Percentiles rank a stretch among this genome's conserved stretches.
These are phyloP conservation scores for Tulasnella calospora DNA, from an alignment of 768 basidiomycete species.

Conservation along the genomic window DNA sequence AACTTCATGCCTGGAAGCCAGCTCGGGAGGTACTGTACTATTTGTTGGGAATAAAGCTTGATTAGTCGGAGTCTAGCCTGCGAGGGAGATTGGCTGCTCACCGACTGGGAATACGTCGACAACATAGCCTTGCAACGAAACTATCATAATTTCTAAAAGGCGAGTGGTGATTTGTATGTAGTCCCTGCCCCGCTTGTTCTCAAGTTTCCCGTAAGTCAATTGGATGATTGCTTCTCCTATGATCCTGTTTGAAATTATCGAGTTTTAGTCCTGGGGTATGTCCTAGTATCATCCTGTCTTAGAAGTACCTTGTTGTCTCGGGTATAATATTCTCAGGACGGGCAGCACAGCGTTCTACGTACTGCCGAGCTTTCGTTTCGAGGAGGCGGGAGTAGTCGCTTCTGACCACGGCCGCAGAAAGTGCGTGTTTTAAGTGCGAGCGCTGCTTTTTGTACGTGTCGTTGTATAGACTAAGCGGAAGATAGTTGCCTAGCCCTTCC, in stretches of 20 bases:
- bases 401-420: background rate
- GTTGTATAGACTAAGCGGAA: background rate
- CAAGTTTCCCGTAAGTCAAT: background rate
- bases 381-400: background rate
- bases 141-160: background rate
- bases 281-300: too few species aligned
- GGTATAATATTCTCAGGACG: background rate
- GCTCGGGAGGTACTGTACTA: slow-evolving; percentile 8
- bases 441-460: background rate
- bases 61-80: too few species aligned
- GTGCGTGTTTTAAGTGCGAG: background rate
- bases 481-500: background rate
- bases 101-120: background rate
- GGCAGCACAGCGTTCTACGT: background rate
- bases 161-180: background rate
- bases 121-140: background rate
- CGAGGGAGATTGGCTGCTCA: too few species aligned
- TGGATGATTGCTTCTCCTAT: background rate
- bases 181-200: background rate
- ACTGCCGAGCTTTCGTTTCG: background rate
- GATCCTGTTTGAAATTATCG: background rate
- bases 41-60: too few species aligned
- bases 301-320: background rate
- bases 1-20: slow-evolving; percentile 20
- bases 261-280: too few species aligned